Percentiles rank a stretch among this genome's conserved stretches.
These are phyloP conservation scores for Ephemerocybe angulata DNA, from an alignment of 768 basidiomycete species.

Conservation along the genomic window DNA sequence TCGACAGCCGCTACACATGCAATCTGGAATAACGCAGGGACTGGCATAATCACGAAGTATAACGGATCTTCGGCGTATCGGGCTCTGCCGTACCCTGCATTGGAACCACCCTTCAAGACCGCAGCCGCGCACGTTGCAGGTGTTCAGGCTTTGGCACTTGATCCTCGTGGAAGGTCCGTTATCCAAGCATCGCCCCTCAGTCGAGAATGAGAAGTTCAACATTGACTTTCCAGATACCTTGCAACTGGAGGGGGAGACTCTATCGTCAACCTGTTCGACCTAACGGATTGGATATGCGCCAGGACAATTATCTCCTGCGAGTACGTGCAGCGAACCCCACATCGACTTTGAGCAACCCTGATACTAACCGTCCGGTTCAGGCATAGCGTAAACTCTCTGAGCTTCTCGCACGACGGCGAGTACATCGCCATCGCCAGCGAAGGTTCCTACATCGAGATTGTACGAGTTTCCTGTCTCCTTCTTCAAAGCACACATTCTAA, in stretches of 20 bases:
- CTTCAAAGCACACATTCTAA: background rate
- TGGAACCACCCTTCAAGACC: slow-evolving; percentile 54
- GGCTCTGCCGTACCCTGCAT: slow-evolving; percentile 64
- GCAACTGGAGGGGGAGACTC: slow-evolving; percentile 80
- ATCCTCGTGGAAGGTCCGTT: slow-evolving; percentile 69
- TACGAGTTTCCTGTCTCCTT: slow-evolving; percentile 31
- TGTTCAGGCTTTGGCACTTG: slow-evolving; percentile 71
- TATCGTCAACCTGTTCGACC: slow-evolving; percentile 78
- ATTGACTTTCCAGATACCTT: slow-evolving; percentile 72
- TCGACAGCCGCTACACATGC: too few relatives aligned
- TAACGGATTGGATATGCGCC: slow-evolving; percentile 76
- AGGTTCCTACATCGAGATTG: slow-evolving; percentile 75
- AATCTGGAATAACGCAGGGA: slow-evolving; percentile 76
- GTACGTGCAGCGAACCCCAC: too few relatives aligned
- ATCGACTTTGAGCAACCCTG: too few relatives aligned
- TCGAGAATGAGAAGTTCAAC: too few relatives aligned
- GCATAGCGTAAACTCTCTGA: slow-evolving; percentile 65
- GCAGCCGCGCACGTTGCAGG: slow-evolving; percentile 77
- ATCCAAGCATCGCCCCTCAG: background rate
- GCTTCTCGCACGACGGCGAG: slow-evolving; percentile 83
- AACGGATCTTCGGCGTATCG: slow-evolving; percentile 62
- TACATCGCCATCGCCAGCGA: slow-evolving; percentile 73
- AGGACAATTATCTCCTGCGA: slow-evolving; percentile 78
- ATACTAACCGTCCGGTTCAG: slow-evolving; percentile 32
- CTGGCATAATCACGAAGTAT: slow-evolving; percentile 65